Evolutionary conservation across 768 basidiomycete species (phyloP).

Genomic region (Kwoniella heveanensis): DNA sequence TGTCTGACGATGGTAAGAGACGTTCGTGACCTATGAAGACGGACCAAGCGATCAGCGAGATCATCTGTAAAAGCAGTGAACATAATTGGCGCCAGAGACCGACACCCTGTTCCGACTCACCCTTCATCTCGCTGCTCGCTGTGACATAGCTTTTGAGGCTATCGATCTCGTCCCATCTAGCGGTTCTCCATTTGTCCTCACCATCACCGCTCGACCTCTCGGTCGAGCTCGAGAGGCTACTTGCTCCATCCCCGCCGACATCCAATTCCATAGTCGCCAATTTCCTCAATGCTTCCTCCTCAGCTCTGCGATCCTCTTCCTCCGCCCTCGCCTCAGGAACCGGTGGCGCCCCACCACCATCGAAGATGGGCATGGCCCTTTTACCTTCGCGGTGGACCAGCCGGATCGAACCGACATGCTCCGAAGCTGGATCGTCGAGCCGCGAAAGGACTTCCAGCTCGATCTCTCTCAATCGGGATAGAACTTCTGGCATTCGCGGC

Average conservation of each 20-base stretch:
- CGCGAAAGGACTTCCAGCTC: slow-evolving; percentile 79
- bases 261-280: slow-evolving; percentile 41
- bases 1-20: slow-evolving; percentile 25
- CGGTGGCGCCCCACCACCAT: slow-evolving; percentile 8
- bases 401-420: slow-evolving; percentile 81
- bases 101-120: too few species aligned
- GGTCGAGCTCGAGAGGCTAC: background rate
- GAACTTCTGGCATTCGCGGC: slow-evolving; percentile 74
- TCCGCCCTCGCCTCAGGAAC: slow-evolving; percentile 25
- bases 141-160: slow-evolving; percentile 44
- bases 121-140: slow-evolving; percentile 47
- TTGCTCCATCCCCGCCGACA: slow-evolving; percentile 38
- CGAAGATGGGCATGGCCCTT: slow-evolving; percentile 57
- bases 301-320: slow-evolving; percentile 34
- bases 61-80: too few species aligned
- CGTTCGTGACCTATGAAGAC: slow-evolving; percentile 45
- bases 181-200: slow-evolving; percentile 53
- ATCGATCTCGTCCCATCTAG: slow-evolving; percentile 52
- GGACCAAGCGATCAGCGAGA: too few species aligned
- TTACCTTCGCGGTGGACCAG: slow-evolving; percentile 68
- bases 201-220: slow-evolving; percentile 2
- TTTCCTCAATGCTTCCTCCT: slow-evolving; percentile 45
- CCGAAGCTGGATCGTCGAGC: slow-evolving; percentile 64
- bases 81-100: background rate
- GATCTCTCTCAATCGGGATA: slow-evolving; percentile 75